phyloP scores from a whole-genome alignment of 108 stramenopile species.

The Skeletonema menzelii region DNA sequence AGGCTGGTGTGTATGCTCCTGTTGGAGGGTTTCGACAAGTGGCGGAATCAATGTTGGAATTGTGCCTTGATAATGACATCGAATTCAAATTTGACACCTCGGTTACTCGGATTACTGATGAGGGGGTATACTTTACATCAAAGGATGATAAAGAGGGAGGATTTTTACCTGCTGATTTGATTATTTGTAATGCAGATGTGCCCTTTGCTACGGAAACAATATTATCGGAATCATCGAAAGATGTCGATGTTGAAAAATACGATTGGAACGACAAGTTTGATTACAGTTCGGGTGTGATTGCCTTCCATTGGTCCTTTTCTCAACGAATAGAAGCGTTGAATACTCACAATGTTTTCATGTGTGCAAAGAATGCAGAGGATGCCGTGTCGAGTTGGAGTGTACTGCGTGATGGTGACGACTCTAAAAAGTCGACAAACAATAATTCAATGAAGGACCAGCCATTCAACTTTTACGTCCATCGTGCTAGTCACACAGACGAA shows the following conservation, averaged over 20 bases:
- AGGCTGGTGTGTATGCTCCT: constrained; percentile 82
- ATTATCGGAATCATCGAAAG: background rate
- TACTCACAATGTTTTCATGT: constrained; percentile 91
- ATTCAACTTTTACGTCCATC: constrained; percentile 94
- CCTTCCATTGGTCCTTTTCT: constrained; percentile 89
- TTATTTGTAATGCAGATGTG: constrained; percentile 90
- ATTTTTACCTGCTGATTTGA: constrained; percentile 74
- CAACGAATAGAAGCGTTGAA: constrained; percentile 55
- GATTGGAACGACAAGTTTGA: constrained; percentile 79
- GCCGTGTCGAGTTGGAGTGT: constrained; percentile 69
- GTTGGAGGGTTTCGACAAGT: constrained; percentile 86
- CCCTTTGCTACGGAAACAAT: constrained; percentile 79
- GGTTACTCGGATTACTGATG: constrained; percentile 55
- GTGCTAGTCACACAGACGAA: constrained; percentile 72
- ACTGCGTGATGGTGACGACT: constrained; percentile 30
- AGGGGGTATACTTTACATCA: constrained; percentile 49
- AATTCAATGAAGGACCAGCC: constrained; percentile 25
- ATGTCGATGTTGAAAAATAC: constrained; percentile 17
- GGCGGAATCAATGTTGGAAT: constrained; percentile 51
- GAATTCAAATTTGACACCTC: constrained; percentile 51
- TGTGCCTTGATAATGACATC: constrained; percentile 62
- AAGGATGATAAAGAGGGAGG: constrained; percentile 2
- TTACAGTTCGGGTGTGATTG: constrained; percentile 84
- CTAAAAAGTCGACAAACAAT: background rate
- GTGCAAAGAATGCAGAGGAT: constrained; percentile 42